Evolutionary conservation across 768 basidiomycete genomes (phyloP), one percentile per base, ranked within the genome.

Genomic region (Amanita inopinata): DNA sequence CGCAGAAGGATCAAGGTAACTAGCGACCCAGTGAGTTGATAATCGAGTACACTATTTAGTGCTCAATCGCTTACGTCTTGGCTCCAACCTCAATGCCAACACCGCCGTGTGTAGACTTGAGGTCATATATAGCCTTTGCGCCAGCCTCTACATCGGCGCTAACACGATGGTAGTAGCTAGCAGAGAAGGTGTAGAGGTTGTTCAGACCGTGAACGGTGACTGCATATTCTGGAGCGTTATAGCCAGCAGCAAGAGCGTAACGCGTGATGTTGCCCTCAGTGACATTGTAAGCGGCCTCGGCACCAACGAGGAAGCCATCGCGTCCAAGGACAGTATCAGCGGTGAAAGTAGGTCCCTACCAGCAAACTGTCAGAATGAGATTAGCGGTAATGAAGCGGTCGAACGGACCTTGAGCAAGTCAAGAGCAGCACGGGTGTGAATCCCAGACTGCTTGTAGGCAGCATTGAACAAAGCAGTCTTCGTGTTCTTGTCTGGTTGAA

Each of bases 111-210:
- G 91, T 84, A 45, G 83, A 71, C 71, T 94, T 94, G 66, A 83
- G 75, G 70, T 97, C 92, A 63, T 94, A 99, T 63, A 94, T 74
- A 27, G 93, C 94, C 76, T 91, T 91, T 51, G 91, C 91, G 60
- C 90, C 90, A 47, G 89, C 92, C 69, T 94, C 92, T 38, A 93
- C 89, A 55, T 92, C 89, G 46, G 71, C 63, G 62, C 73, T 84
- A 60, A 96, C 91, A 48, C 85, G 84, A 78, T 99, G 96, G 76
- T 97, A 98, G 78, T 98, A 99, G 63, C 84, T 88, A 46, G 94
- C 96, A 40, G 84, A 73, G 73, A 92, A 97, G 56, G 81, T 83
- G 61, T 81, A 84, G 62, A 96, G 66, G 77, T 96, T 98, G 73
- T 87, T 84, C 59, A 97, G 78, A 51, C 84, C 90, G 66, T 97